Evolutionary conservation across 192 early-diverging fungal genomes (phyloP), one percentile per base, ranked within the genome.

Genomic region (Linnemannia hyalina): DNA sequence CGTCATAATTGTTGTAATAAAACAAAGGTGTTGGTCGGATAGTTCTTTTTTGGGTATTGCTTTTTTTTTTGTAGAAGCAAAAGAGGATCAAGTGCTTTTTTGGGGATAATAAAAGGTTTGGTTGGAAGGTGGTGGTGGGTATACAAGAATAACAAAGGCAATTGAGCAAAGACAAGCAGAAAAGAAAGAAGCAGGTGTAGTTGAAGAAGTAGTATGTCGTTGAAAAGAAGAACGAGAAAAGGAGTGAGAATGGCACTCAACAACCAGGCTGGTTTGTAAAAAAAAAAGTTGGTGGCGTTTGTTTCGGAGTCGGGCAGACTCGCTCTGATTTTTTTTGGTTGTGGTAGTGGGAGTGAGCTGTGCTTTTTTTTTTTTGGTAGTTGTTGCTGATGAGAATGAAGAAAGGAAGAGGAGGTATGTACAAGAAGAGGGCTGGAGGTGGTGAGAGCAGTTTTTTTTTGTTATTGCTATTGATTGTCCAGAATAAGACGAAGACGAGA

Each of bases 1-100:
- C 16, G 84, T 81, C 84, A 86, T 86, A 32, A 70, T 65, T 44
- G 18, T 22, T 52, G 49, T 52, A 52, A 52, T 52, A 52, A n/a
- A 74, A 60, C 32, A 46, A 32, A 15, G 49, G 49, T 63, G 44
- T 80, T 40, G 38, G 35, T 36, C 36, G 29, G 20, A 40, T 52
- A 18, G 44, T 70, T 49, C 15, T 42, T 69, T 36, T 78, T 35
- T 29, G 68, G 41, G 22, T 20, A 55, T 38, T 54, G 20, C 23
- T 55, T 54, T 76, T 35, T 35, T 75, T 69, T 38, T 29, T 11
- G 22, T 41, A 26, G 22, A 42, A 42, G 38, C 42, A 41, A 36
- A 36, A n/a, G 9, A 41, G 40, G 70, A 42, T n/a, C 41, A 44
- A 46, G 49, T 52, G 18, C 49, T 52, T 52, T 49, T 52, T 52